Percentiles rank a stretch among this genome's conserved stretches.
Evolutionary conservation across 768 basidiomycete species (phyloP).

Genomic region (Pleurotus platypus): DNA sequence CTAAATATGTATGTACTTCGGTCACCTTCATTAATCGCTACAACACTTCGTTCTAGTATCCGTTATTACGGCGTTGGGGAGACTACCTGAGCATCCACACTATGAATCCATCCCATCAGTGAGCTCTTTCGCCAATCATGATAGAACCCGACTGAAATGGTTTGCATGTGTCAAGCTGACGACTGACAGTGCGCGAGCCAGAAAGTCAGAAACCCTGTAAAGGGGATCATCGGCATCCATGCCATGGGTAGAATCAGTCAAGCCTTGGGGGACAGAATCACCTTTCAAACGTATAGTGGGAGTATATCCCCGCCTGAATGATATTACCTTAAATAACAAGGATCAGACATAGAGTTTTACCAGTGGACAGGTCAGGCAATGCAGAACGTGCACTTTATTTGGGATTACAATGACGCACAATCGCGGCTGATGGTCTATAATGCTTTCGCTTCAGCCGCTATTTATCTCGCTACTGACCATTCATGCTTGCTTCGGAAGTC

Average conservation of each 20-base stretch:
- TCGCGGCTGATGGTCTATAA: not conserved
- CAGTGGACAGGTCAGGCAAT: too few species aligned
- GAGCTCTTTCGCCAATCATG: slow-evolving; percentile 27
- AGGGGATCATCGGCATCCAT: too few species aligned
- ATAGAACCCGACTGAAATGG: not conserved
- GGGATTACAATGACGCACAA: too few species aligned
- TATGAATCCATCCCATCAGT: slow-evolving; percentile 34
- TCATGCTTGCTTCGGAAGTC: not conserved
- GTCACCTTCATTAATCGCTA: too few species aligned
- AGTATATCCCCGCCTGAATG: not conserved
- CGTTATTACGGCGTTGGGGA: slow-evolving; percentile 49
- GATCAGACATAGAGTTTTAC: too few species aligned
- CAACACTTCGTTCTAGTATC: slow-evolving; percentile 23
- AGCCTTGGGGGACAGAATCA: slow-evolving; percentile 19
- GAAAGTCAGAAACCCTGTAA: slow-evolving; percentile 53
- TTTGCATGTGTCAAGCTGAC: slow-evolving; percentile 1
- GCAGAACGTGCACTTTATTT: too few species aligned
- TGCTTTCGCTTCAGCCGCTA: too few species aligned
- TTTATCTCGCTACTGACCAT: not conserved
- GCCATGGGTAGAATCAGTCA: too few species aligned
- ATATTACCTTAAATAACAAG: too few species aligned
- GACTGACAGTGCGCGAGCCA: slow-evolving; percentile 25
- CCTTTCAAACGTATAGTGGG: not conserved
- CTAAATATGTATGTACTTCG: too few species aligned
- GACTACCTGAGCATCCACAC: slow-evolving; percentile 38